These are phyloP conservation scores for Paraconiothyrium sp. DNA, from an alignment of 2,329 filamentous ascomycete species.

Conservation along the genomic window DNA sequence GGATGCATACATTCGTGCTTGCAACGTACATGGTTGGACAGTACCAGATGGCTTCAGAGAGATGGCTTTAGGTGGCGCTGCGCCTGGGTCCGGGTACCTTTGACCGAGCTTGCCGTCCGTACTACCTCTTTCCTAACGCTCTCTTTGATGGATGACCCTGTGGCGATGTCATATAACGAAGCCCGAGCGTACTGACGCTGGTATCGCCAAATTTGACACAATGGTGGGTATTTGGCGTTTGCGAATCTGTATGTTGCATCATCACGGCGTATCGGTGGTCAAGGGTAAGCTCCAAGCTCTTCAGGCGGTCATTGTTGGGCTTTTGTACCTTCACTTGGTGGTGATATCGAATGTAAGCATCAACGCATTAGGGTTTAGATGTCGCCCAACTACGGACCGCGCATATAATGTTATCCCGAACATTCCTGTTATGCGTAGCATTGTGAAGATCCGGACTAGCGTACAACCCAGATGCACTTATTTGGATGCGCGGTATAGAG, in stretches of 20 bases:
- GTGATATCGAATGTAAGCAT: neutral
- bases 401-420: neutral
- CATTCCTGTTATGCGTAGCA: neutral
- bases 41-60: conserved; percentile 70
- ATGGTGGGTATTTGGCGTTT: neutral
- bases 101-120: neutral
- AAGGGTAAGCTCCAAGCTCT: neutral
- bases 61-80: conserved; percentile 52
- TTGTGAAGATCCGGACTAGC: neutral
- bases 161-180: neutral
- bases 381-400: neutral
- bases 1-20: conserved; percentile 76
- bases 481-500: neutral
- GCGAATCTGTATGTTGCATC: neutral
- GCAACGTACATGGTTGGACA: conserved; percentile 74
- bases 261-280: neutral
- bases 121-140: neutral
- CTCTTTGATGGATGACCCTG: neutral
- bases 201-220: neutral
- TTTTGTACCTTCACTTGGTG: neutral
- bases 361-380: neutral
- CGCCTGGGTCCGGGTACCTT: neutral
- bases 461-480: neutral
- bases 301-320: neutral
- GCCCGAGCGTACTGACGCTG: neutral